Evolutionary conservation across 805 yeast species (phyloP), one percentile per base, ranked within the genome.

Genomic region (Zygosaccharomyces pseudorouxii): DNA sequence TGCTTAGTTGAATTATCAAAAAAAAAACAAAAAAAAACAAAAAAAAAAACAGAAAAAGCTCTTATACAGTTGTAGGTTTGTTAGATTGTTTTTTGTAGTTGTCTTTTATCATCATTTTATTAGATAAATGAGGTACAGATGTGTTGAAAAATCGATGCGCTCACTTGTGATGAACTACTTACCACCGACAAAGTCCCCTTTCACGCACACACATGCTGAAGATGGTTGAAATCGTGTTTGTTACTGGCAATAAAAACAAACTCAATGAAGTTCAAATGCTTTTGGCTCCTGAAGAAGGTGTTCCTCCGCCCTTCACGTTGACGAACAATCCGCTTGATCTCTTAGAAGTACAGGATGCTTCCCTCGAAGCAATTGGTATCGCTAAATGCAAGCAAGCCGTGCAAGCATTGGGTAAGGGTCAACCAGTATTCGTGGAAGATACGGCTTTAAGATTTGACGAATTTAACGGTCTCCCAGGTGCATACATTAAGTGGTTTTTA

Each of bases 401-500:
- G 2, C 85, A 92, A 5, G 61, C 66, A 10, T 62, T 78, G 7
- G 68, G 79, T 3, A 64, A 73, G 2, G 93, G 95, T 5, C 52
- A 48, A 0, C 92, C 98, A 0, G 97, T 89, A 0, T 74, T 93
- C 49, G 97, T 90, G 3, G 99, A 93, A 64, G 99, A 93, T 60
- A 93, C 99, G 0, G 90, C 96, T 44, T 76, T 93, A 35, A 87
- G 85, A 3, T 93, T 86, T 67, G 77, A 77, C 43, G 96, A 95
- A 1, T 75, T 84, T 62, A 82, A 86, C 45, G 84, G 82, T 12
- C 76, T 93, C 43, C 99, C 99, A 3, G 99, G 99, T 20, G 98
- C 98, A 1, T 88, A 89, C 56, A 79, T 82, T 68, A 92, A 92
- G 68, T 92, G 99, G 99, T 93, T 93, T 68, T 76, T 88, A 39